phyloP scores from a whole-genome alignment of 1,284 basidiomycete genomes.

The Cystobasidium slooffiae region DNA sequence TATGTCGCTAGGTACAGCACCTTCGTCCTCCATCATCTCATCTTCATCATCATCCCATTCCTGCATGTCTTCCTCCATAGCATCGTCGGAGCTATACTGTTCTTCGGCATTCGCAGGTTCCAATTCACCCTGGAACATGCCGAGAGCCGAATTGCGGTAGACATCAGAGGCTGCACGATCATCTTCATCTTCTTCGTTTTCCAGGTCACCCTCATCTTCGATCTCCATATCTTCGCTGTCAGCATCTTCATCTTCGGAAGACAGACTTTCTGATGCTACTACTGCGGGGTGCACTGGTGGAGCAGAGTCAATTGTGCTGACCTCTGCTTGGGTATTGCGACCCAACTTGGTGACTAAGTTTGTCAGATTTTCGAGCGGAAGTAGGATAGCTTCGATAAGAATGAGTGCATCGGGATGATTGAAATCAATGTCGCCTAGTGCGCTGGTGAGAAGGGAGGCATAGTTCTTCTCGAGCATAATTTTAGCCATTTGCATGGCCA shows the following conservation, averaged over 20 bases:
- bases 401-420: constrained; percentile 91
- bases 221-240: constrained; percentile 61
- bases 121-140: constrained; percentile 70
- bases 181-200: constrained; percentile 63
- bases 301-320: constrained; percentile 60
- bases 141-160: constrained; percentile 94
- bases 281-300: constrained; percentile 46
- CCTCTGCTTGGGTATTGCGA: constrained; percentile 63
- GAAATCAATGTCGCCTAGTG: constrained; percentile 89
- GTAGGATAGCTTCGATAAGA: constrained; percentile 81
- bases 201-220: constrained; percentile 63
- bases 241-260: constrained; percentile 47
- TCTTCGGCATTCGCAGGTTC: constrained; percentile 53
- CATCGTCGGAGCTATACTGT: constrained; percentile 50
- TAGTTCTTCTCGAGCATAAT: constrained; percentile 99
- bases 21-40: constrained; percentile 59
- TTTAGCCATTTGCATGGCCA: constrained; percentile 89
- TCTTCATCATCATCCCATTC: constrained; percentile 56
- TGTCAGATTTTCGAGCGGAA: constrained; percentile 89
- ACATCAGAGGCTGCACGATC: constrained; percentile 86
- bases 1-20: constrained; percentile 47
- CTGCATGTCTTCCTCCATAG: constrained; percentile 55
- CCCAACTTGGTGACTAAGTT: constrained; percentile 98
- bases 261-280: constrained; percentile 55
- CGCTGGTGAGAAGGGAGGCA: constrained; percentile 83